Evolutionary conservation across 352 stramenopile species (phyloP), one percentile per base, ranked within the genome.

Genomic region (Phytophthora quininea): DNA sequence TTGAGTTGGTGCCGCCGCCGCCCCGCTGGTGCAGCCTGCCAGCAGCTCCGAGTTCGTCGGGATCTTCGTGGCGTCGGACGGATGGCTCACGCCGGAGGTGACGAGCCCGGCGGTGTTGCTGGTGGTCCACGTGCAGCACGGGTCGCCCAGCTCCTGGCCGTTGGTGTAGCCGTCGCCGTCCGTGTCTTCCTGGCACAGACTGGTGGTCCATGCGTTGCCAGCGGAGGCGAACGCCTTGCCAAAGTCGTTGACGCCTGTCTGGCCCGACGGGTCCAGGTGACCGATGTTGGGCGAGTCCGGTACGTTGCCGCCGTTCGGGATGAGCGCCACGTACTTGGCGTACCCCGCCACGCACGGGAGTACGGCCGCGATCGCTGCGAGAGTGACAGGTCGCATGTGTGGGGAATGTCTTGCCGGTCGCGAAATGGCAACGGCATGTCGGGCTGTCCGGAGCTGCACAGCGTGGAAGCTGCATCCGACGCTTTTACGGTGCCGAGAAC

Each of bases 131-230:
- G 71, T 81, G 67, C 89, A 96, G 74, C 89, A 93, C 12, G 88
- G 86, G 51, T 96, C 89, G 32, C 89, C 87, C 3, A 96, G 80
- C 52, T 96, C 89, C 64, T 92, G 75, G 38, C 89, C 89, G 64
- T 96, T 96, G 12, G 82, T 93, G 68, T 87, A 88, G 19, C 89
- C 89, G 54, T 96, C 89, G 57, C 80, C 82, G 58, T 96, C 89
- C 31, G 83, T 76, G 65, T 96, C 89, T 33, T 73, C 64, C 46
- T 84, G 40, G 53, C 89, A 96, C 29, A 96, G 62, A 24, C 60
- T 40, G 4, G 51, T 40, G 14, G 59, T 84, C 88, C 88, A 94
- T 2, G 60, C 49, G 57, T 80, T 64, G 10, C 77, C 79, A 0
- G 77, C 79, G 7, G 59, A 73, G 2, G 60, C 72, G 60, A 94